These are phyloP conservation scores for Hygrophila difformis DNA, from an alignment of 257 asterid species.

Conservation along the genomic window DNA sequence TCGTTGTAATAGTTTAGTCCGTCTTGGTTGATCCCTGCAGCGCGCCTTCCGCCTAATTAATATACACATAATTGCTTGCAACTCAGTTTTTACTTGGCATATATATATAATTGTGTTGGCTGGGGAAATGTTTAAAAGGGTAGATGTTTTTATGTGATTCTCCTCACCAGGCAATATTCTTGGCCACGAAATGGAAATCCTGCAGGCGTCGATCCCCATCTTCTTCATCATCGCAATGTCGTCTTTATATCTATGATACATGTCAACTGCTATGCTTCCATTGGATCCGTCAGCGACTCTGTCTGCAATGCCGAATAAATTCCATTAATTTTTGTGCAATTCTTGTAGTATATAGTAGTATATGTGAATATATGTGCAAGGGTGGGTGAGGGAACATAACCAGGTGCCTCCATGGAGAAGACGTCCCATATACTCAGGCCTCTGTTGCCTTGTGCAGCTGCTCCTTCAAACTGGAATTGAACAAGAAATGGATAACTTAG, in stretches of 20 bases:
- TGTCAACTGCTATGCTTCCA: slow-evolving; percentile 1
- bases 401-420: neutral
- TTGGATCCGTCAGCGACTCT: slow-evolving; percentile 1
- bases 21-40: slow-evolving; percentile 17
- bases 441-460: neutral
- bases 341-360: too few relatives aligned
- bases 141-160: neutral
- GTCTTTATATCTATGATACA: slow-evolving; percentile 5
- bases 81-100: neutral
- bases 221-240: slow-evolving; percentile 12
- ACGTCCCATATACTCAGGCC: neutral
- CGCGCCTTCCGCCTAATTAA: slow-evolving; percentile 17
- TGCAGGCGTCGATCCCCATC: slow-evolving; percentile 18
- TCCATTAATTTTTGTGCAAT: too few relatives aligned
- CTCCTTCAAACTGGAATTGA: neutral
- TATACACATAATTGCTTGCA: neutral
- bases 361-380: neutral
- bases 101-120: too few relatives aligned
- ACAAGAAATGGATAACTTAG: neutral
- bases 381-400: neutral
- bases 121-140: too few relatives aligned
- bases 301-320: neutral
- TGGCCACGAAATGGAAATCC: slow-evolving; percentile 19
- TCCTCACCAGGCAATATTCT: slow-evolving; percentile 13
- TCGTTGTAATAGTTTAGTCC: slow-evolving; percentile 22